Evolutionary conservation across 2,329 filamentous ascomycete species (phyloP).

Genomic region (Monilinia laxa): DNA sequence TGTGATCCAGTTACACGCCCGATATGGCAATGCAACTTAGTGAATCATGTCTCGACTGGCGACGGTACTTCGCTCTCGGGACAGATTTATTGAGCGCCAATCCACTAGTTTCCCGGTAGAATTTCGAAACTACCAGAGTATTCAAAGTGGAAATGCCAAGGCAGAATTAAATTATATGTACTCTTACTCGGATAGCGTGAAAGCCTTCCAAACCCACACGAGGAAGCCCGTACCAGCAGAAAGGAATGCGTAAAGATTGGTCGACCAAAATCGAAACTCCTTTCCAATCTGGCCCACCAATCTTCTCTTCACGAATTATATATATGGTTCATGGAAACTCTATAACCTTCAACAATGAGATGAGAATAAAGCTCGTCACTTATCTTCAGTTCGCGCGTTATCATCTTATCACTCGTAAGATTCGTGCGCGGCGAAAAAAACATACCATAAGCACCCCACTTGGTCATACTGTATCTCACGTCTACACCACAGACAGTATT

Average conservation of each 20-base stretch:
- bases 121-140: not conserved
- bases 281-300: not conserved
- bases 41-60: not conserved
- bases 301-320: not conserved
- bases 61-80: not conserved
- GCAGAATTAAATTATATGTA: not conserved
- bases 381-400: not conserved
- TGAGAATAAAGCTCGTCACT: not conserved
- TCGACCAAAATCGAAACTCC: not conserved
- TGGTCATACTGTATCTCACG: not conserved
- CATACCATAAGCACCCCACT: not conserved
- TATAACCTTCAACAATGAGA: not conserved
- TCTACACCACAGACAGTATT: not conserved
- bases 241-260: not conserved
- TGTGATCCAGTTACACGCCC: no score
- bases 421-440: constrained; percentile 1
- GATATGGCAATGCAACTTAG: not conserved
- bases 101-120: not conserved
- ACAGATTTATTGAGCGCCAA: no score
- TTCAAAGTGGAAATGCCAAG: not conserved
- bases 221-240: constrained; percentile 2
- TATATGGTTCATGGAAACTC: no score
- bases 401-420: not conserved
- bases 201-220: not conserved
- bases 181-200: not conserved